These are phyloP conservation scores for Tetraselmis chui DNA, from an alignment of 139 green algal species.

Conservation along the genomic window DNA sequence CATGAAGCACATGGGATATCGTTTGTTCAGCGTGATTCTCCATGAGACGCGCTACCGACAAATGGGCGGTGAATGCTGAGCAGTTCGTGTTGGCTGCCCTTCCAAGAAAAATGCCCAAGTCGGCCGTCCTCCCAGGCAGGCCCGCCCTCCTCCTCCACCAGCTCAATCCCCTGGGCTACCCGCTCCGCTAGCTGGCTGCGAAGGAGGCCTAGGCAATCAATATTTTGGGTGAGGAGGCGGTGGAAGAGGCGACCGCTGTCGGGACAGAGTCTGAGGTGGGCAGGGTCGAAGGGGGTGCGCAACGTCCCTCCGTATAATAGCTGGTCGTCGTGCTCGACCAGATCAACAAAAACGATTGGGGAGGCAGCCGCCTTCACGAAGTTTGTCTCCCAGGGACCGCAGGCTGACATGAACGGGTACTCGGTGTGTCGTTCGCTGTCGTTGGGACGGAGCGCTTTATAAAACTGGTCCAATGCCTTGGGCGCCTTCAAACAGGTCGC, in stretches of 20 bases:
- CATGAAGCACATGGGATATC: too few relatives aligned
- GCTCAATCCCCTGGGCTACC: neutral
- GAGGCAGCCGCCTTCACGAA: neutral
- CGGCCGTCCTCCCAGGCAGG: too few relatives aligned
- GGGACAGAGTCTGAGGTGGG: neutral
- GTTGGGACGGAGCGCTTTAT: neutral
- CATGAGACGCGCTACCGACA: neutral
- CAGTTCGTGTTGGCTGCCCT: neutral
- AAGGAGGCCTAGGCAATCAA: neutral
- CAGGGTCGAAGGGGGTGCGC: neutral
- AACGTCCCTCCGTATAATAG: neutral
- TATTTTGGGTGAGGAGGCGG: neutral
- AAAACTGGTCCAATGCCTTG: neutral
- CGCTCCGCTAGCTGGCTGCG: neutral
- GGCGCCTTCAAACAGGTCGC: neutral
- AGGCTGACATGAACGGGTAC: neutral
- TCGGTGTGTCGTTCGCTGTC: neutral
- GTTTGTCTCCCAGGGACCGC: neutral
- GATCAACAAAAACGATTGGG: neutral
- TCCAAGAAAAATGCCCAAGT: neutral
- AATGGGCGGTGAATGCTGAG: neutral
- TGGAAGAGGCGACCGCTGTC: neutral
- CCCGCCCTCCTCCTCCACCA: neutral
- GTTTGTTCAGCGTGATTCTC: too few relatives aligned
- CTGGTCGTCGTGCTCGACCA: neutral